Evolutionary conservation across 2,329 filamentous ascomycete genomes (phyloP).

Genomic region (Ascochyta clinopodiicola): DNA sequence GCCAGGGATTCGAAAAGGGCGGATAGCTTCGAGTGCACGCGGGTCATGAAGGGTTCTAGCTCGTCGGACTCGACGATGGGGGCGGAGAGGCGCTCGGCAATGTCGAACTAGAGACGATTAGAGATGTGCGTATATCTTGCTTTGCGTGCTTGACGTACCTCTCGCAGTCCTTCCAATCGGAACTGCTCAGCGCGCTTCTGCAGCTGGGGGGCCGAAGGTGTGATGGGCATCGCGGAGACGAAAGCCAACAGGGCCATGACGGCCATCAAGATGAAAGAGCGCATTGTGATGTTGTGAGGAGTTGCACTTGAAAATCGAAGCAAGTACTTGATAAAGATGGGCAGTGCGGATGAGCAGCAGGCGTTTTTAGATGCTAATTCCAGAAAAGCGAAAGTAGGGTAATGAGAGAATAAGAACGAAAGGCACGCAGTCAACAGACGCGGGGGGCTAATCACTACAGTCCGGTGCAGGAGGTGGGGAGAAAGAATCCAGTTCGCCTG

Average conservation of each 20-base stretch:
- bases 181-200: constrained; percentile 43
- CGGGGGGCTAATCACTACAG: constrained; percentile 16
- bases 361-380: constrained; percentile 11
- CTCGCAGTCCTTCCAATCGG: constrained; percentile 42
- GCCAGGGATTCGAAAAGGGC: constrained; percentile 25
- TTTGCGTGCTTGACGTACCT: constrained; percentile 28
- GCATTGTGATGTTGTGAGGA: constrained; percentile 28
- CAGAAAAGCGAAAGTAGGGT: constrained; percentile 16
- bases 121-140: not conserved
- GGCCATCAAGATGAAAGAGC: constrained; percentile 32
- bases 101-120: constrained; percentile 38
- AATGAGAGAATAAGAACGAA: constrained; percentile 24
- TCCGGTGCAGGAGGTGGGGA: constrained; percentile 19
- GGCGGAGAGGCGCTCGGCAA: constrained; percentile 39
- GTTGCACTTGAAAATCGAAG: not conserved
- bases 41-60: constrained; percentile 23
- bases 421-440: constrained; percentile 22
- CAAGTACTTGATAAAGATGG: not conserved
- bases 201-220: constrained; percentile 42
- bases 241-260: constrained; percentile 33
- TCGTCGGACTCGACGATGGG: constrained; percentile 25
- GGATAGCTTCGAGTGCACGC: constrained; percentile 31
- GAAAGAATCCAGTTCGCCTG: constrained; percentile 27
- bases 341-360: not conserved
- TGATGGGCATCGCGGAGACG: constrained; percentile 43